phyloP scores from a whole-genome alignment of 148 eudicot genomes.

The Selenicereus undatus region DNA sequence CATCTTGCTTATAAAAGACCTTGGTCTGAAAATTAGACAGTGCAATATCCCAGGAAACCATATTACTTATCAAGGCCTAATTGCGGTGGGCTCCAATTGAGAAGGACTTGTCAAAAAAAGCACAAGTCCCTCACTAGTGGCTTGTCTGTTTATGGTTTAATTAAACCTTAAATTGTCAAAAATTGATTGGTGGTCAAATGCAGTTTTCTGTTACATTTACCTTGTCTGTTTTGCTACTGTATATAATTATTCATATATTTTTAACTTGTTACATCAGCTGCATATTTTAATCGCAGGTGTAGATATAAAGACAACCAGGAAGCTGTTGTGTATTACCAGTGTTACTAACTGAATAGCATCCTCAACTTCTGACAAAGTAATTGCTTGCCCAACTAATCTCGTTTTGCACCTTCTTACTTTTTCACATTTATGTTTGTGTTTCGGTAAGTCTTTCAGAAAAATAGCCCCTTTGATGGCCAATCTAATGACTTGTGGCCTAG shows the following conservation, averaged over 20 bases:
- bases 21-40: not conserved
- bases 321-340: slow-evolving; percentile 8
- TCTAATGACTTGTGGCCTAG: too few species aligned
- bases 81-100: slow-evolving; percentile 4
- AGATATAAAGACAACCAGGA: not conserved
- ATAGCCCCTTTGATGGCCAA: not conserved
- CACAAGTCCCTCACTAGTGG: not conserved
- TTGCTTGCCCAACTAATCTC: not conserved
- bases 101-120: not conserved
- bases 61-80: not conserved
- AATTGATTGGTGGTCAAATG: slow-evolving; percentile 8
- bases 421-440: not conserved
- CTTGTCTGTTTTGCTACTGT: not conserved
- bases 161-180: slow-evolving; percentile 9
- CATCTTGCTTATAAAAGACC: not conserved
- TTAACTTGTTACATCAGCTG: slow-evolving; percentile 8
- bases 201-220: slow-evolving; percentile 17
- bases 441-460: not conserved
- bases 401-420: not conserved
- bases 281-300: slow-evolving; percentile 19
- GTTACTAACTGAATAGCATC: slow-evolving; percentile 9
- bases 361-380: slow-evolving; percentile 18
- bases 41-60: not conserved
- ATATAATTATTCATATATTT: not conserved
- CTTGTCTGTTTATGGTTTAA: not conserved